A percentile compares a stretch with the other conserved stretches of the same genome.
phyloP scores from a whole-genome alignment of 2,329 filamentous ascomycete genomes.

The Alternaria triticina region DNA sequence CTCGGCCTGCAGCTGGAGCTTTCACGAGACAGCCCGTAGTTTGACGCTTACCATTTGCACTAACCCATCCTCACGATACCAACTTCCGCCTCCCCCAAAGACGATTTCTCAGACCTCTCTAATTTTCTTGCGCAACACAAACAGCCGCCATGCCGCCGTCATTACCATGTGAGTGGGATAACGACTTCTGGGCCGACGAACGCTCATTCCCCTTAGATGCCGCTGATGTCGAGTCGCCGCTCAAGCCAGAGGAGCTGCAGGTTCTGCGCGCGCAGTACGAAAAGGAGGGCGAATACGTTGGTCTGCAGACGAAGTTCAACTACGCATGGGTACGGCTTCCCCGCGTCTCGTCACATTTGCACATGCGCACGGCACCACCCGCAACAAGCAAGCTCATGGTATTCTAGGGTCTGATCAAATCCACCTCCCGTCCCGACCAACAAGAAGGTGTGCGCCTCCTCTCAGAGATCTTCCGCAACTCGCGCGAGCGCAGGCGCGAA shows the following conservation, averaged over 20 bases:
- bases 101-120: background rate
- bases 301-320: constrained; percentile 99
- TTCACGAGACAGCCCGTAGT: constrained; percentile 25
- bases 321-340: constrained; percentile 83
- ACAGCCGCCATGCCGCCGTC: constrained; percentile 41
- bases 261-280: constrained; percentile 94
- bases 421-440: constrained; percentile 80
- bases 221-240: constrained; percentile 93
- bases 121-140: constrained; percentile 2
- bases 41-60: constrained; percentile 2
- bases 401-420: constrained; percentile 89
- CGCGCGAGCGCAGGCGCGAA: constrained; percentile 91
- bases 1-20: constrained; percentile 16
- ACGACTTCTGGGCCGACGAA: constrained; percentile 13
- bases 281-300: constrained; percentile 96
- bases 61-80: background rate
- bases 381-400: constrained; percentile 9
- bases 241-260: constrained; percentile 89
- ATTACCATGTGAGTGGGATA: constrained; percentile 42
- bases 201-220: constrained; percentile 70
- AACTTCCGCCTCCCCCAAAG: background rate
- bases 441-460: constrained; percentile 93
- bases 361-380: background rate
- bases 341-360: background rate
- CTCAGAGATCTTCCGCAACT: constrained; percentile 93